phyloP scores from a whole-genome alignment of 2,329 filamentous ascomycete species.

The Talaromyces rugulosus region DNA sequence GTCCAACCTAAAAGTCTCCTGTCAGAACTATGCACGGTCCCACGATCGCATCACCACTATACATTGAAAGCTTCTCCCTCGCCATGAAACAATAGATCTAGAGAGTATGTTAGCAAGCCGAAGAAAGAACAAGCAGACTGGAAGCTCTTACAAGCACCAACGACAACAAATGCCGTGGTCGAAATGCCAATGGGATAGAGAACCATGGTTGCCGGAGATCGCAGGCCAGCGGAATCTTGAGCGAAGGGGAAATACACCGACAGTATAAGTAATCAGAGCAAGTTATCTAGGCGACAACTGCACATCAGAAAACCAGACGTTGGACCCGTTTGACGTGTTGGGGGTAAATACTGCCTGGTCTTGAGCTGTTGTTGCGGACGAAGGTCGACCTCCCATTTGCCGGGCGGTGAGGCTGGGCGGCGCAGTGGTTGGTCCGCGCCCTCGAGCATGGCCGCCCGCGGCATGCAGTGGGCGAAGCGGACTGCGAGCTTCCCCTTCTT shows the following conservation, averaged over 20 bases:
- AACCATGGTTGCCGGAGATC: constrained; percentile 55
- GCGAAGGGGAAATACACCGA: not conserved
- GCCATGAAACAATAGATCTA: constrained; percentile 98
- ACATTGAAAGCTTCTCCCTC: constrained; percentile 95
- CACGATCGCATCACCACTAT: constrained; percentile 25
- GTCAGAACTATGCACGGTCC: constrained; percentile 11
- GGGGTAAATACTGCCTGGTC: not conserved
- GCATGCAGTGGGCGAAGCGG: not conserved
- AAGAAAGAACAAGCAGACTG: constrained; percentile 13
- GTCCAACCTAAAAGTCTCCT: constrained; percentile 63
- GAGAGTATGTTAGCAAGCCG: constrained; percentile 3
- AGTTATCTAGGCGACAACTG: not conserved
- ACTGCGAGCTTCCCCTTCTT: not conserved
- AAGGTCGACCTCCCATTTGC: constrained; percentile 4
- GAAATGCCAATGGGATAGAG: constrained; percentile 68
- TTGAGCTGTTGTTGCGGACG: constrained; percentile 1
- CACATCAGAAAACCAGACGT: not conserved
- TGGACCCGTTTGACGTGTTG: not conserved
- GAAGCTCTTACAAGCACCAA: constrained; percentile 68
- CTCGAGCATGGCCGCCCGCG: not conserved
- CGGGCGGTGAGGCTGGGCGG: constrained; percentile 6
- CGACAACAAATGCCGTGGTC: constrained; percentile 64
- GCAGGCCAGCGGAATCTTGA: not conserved
- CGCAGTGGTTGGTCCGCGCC: not conserved
- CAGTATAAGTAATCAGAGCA: not conserved